A percentile compares a stretch with the other conserved stretches of the same genome.
phyloP scores from a whole-genome alignment of 208 protist genomes.

The Tritrichomonas musculus region DNA sequence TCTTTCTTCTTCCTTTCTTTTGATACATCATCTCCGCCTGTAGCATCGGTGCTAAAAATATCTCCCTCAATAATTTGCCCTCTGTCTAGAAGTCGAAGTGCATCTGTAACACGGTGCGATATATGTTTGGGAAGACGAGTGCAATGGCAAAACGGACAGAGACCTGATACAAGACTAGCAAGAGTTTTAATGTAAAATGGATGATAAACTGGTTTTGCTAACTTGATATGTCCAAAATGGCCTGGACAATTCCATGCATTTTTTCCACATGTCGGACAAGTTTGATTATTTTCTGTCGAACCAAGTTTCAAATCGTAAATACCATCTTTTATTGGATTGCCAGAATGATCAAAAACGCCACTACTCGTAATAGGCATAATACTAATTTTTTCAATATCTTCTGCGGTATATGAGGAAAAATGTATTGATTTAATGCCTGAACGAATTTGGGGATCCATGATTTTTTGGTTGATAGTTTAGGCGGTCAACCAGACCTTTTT shows the following conservation, averaged over 20 bases:
- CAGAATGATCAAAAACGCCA: neutral
- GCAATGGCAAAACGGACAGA: slow-evolving; percentile 65
- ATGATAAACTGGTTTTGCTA: slow-evolving; percentile 69
- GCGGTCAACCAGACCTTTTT: neutral
- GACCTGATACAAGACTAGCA: slow-evolving; percentile 56
- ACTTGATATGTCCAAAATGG: slow-evolving; percentile 75
- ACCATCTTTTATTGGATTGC: slow-evolving; percentile 27
- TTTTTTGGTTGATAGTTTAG: neutral
- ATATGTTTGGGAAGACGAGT: neutral
- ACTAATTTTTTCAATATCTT: slow-evolving; percentile 3
- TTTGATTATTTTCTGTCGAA: slow-evolving; percentile 19
- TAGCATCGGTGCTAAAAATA: neutral
- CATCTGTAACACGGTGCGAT: neutral
- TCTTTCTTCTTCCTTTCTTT: neutral
- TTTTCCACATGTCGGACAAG: slow-evolving; percentile 66
- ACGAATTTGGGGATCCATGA: neutral
- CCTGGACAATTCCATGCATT: slow-evolving; percentile 64
- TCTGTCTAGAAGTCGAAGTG: neutral
- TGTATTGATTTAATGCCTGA: neutral
- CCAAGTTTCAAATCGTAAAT: neutral
- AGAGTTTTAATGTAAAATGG: slow-evolving; percentile 62
- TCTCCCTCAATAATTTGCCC: neutral
- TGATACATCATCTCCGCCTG: too few relatives aligned
- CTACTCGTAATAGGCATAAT: neutral
- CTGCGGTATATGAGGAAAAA: neutral